These are phyloP conservation scores for Chlamydomonas schloesseri DNA, from an alignment of 139 green algal species.

Conservation along the genomic window DNA sequence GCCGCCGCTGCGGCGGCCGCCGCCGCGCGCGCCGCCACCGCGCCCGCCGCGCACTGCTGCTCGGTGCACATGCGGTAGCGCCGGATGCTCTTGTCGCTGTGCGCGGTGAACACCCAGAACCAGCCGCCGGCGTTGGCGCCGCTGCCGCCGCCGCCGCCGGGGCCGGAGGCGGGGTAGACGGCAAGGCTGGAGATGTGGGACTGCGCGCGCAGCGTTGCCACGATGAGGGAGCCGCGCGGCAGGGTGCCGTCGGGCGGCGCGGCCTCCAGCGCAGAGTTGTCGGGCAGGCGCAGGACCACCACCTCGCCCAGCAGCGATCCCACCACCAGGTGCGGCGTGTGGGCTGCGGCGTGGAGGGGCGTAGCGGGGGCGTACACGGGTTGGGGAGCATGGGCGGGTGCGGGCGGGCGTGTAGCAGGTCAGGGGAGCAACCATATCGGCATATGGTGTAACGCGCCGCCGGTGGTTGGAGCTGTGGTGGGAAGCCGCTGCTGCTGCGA, in stretches of 20 bases:
- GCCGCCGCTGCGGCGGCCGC: background rate
- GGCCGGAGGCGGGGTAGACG: background rate
- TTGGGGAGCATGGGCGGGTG: background rate
- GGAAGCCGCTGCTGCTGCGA: no score
- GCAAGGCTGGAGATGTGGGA: constrained; percentile 8
- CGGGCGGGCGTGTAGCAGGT: background rate
- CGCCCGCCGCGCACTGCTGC: constrained; percentile 5
- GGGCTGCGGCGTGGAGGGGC: background rate
- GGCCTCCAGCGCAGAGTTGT: background rate
- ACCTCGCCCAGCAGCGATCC: constrained; percentile 32
- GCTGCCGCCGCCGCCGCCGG: background rate
- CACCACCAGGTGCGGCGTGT: constrained; percentile 43
- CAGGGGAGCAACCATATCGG: no score
- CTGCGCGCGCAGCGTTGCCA: constrained; percentile 15
- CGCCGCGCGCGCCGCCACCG: background rate
- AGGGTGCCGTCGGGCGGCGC: constrained; percentile 26
- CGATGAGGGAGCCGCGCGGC: constrained; percentile 12
- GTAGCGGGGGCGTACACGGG: no score
- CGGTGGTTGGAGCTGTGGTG: no score
- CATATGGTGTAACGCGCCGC: no score
- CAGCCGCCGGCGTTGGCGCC: background rate
- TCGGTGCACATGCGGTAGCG: constrained; percentile 45
- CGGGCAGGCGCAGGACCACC: constrained; percentile 32
- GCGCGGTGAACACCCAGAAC: constrained; percentile 38
- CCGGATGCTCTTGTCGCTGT: constrained; percentile 42